Evolutionary conservation across 108 stramenopile species (phyloP).

Genomic region (Skeletonema menzelii): DNA sequence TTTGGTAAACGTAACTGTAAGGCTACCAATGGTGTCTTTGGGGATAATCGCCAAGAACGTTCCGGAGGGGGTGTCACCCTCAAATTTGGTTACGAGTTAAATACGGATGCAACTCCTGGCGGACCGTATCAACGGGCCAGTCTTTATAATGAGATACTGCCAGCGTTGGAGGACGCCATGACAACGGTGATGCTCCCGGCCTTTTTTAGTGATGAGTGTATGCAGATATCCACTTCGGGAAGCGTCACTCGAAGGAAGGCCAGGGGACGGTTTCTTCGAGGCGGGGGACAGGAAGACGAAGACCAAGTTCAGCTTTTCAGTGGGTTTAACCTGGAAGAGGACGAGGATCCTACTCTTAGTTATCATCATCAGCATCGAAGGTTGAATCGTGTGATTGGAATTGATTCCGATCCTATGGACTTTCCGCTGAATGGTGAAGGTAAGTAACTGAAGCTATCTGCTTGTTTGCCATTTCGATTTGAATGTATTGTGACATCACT

Average conservation of each 20-base stretch:
- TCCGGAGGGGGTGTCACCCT: conserved; percentile 13
- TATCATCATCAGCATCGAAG: conserved; percentile 5
- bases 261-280: conserved; percentile 1
- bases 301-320: neutral
- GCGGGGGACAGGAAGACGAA: neutral
- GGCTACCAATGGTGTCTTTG: neutral
- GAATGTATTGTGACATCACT: neutral
- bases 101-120: conserved; percentile 2
- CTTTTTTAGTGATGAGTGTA: conserved; percentile 25
- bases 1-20: neutral
- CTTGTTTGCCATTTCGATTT: neutral
- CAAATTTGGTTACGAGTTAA: conserved; percentile 28
- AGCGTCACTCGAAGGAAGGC: neutral
- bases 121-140: neutral
- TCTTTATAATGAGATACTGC: conserved; percentile 14
- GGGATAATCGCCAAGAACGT: neutral
- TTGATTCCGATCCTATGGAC: conserved; percentile 25
- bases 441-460: neutral
- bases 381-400: conserved; percentile 18
- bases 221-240: neutral
- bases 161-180: conserved; percentile 16
- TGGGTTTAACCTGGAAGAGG: neutral
- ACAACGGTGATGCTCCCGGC: conserved; percentile 8
- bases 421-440: conserved; percentile 24
- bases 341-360: neutral